Base-by-base conservation (phyloP, 257 asterid genomes). In the Schizonepeta tenuifolia region DNA sequence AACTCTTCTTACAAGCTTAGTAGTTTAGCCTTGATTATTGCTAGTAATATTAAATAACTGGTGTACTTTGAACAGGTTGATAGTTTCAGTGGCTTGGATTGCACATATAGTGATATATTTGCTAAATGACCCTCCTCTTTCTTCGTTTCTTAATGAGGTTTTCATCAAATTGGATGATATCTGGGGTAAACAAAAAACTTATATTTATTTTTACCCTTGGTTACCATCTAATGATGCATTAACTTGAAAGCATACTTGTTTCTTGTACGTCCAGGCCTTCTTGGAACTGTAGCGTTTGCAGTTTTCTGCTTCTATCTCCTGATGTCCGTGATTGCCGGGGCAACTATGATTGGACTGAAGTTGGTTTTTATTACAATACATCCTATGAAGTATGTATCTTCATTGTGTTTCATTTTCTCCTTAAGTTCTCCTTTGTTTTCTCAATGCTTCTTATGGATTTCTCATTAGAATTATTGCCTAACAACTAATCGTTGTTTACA, bases 251-350 rank as follows among this genome's bases (percentile, higher is more conserved):
- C 53, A 72, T 67, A 22, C 36, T 65, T 51, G 65, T 65, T 65
- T 69, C 62, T 66, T 72, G 33, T 75, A 40, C 70, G 79, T 82
- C 51, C 77, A 92, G 96, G 96, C 82, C 96, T 92, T 66, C 81
- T 92, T 77, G 98, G 98, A 49, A 92, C 98, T 59, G 91, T 75
- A 43, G 96, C 98, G 56, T 92, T 92, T 86, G 98, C 98, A 13
- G 88, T 90, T 80, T 92, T 92, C 86, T 92, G 96, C 88, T 92
- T 92, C 88, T 92, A 92, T 76, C 98, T 92, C 64, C 88, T 92
- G 69, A 83, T 92, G 74, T 87, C 96, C 7, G 96, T 90, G 72
- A 87, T 92, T 65, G 92, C 96, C 13, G 98, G 98, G 74, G 96
- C 92, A 60, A 92, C 83, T 89, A 92, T 92, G 98, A 82, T 92